Evolutionary conservation across 148 eudicot species (phyloP).

Genomic region (Diospyros lotus): DNA sequence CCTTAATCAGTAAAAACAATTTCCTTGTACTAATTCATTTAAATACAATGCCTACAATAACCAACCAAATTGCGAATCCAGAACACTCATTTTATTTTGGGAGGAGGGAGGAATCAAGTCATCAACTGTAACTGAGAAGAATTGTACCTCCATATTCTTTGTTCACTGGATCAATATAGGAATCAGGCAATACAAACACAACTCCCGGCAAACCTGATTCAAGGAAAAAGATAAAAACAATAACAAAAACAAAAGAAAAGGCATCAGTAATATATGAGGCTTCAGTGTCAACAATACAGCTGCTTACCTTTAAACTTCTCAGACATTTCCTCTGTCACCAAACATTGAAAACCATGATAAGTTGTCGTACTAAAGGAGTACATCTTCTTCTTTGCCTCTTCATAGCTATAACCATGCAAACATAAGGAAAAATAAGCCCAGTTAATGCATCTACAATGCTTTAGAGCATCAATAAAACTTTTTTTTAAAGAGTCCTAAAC

Average conservation of each 20-base stretch:
- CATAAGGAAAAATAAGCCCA: neutral
- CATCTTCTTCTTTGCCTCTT: conserved; percentile 90
- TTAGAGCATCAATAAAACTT: no score
- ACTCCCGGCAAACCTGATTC: conserved; percentile 75
- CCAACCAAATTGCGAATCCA: neutral
- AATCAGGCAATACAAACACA: conserved; percentile 85
- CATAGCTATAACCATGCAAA: conserved; percentile 43
- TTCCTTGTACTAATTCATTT: neutral
- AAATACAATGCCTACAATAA: neutral
- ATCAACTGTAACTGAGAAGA: neutral
- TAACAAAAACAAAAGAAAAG: neutral
- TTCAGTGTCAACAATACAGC: neutral
- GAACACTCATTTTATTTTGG: neutral
- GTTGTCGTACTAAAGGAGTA: conserved; percentile 92
- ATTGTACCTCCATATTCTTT: conserved; percentile 90
- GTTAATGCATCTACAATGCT: neutral
- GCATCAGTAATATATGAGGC: neutral
- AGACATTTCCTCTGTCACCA: conserved; percentile 69
- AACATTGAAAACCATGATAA: conserved; percentile 76
- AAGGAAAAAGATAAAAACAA: neutral
- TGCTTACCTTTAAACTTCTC: conserved; percentile 64
- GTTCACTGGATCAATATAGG: conserved; percentile 92
- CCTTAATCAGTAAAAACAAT: neutral
- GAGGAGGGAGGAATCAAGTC: neutral
- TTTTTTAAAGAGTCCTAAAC: no score